phyloP scores from a whole-genome alignment of 1,284 basidiomycete species.

The Xerocomus amazonicus region DNA sequence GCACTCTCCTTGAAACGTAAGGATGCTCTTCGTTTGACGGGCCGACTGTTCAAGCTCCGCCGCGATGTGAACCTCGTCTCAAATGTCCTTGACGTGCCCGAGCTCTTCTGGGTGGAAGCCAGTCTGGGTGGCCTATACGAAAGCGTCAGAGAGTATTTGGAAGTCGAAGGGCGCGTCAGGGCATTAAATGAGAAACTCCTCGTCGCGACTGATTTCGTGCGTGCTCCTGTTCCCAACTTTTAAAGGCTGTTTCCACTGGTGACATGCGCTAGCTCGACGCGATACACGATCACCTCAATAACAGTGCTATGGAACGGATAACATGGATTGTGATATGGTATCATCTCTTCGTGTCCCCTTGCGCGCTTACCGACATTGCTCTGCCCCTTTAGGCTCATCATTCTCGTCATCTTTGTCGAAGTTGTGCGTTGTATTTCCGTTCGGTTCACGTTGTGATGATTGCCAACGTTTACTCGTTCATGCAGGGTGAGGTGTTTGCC shows the following conservation, averaged over 20 bases:
- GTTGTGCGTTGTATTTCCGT: slow-evolving; percentile 43
- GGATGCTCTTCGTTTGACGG: slow-evolving; percentile 86
- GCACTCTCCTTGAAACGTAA: slow-evolving; percentile 74
- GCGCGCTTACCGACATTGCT: slow-evolving; percentile 2
- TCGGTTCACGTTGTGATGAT: background rate
- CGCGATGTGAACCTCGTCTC: slow-evolving; percentile 90
- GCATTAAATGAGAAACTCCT: slow-evolving; percentile 87
- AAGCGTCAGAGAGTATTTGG: slow-evolving; percentile 93
- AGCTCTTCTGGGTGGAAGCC: slow-evolving; percentile 94
- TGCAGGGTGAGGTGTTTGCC: slow-evolving; percentile 76
- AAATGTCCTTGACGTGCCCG: slow-evolving; percentile 92
- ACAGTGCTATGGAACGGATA: slow-evolving; percentile 88
- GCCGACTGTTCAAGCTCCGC: slow-evolving; percentile 83
- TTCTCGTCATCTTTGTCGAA: slow-evolving; percentile 84
- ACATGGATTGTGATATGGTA: slow-evolving; percentile 95
- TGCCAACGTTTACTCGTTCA: slow-evolving; percentile 18
- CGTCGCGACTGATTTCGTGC: slow-evolving; percentile 83
- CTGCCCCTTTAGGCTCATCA: slow-evolving; percentile 63
- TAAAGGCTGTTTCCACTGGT: background rate
- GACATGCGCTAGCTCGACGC: slow-evolving; percentile 66
- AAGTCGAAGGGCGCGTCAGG: slow-evolving; percentile 82
- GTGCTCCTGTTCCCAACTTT: slow-evolving; percentile 30
- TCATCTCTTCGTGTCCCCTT: background rate
- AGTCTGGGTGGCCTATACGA: slow-evolving; percentile 88
- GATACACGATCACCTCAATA: slow-evolving; percentile 92